A percentile compares a stretch with the other conserved stretches of the same genome.
Evolutionary conservation across 2,329 filamentous ascomycete species (phyloP).

Genomic region (Aspergillus quadricinctus): DNA sequence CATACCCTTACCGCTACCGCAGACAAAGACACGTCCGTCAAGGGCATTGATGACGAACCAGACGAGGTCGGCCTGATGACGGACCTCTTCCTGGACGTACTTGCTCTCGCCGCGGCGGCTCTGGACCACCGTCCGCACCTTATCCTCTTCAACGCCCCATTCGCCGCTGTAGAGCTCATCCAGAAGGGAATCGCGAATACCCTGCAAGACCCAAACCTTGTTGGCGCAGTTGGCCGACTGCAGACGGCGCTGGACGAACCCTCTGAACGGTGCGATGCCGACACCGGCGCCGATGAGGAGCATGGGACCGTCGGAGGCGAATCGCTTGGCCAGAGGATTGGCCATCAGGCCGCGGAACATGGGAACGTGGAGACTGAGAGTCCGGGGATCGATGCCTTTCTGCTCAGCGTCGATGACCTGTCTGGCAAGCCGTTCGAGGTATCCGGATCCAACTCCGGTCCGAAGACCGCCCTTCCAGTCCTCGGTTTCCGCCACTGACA

Average conservation of each 20-base stretch:
- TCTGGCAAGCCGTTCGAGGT: conserved; percentile 79
- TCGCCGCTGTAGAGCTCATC: conserved; percentile 97
- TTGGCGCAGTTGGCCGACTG: conserved; percentile 95
- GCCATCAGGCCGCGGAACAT: conserved; percentile 99
- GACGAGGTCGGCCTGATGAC: conserved; percentile 86
- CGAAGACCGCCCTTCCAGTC: conserved; percentile 71
- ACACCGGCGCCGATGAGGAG: conserved; percentile 94
- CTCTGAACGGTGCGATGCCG: conserved; percentile 93
- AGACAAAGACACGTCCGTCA: conserved; percentile 96
- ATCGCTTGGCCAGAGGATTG: conserved; percentile 88
- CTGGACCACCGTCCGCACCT: conserved; percentile 78
- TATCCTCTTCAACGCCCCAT: conserved; percentile 87
- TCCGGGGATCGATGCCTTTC: conserved; percentile 49
- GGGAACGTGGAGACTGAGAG: conserved; percentile 69
- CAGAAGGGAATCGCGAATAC: conserved; percentile 85
- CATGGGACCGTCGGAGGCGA: conserved; percentile 93
- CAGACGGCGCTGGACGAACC: conserved; percentile 89
- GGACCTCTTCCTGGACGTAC: conserved; percentile 95
- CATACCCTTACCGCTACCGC: conserved; percentile 93
- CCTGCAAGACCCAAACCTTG: conserved; percentile 96
- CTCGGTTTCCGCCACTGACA: conserved; percentile 82
- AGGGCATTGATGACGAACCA: conserved; percentile 97
- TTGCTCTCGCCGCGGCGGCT: conserved; percentile 71
- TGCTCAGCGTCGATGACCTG: conserved; percentile 66
- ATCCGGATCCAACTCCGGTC: conserved; percentile 86